Conservation (phyloP, 2,329 filamentous ascomycete species). For the Raffaelea arxii region DNA sequence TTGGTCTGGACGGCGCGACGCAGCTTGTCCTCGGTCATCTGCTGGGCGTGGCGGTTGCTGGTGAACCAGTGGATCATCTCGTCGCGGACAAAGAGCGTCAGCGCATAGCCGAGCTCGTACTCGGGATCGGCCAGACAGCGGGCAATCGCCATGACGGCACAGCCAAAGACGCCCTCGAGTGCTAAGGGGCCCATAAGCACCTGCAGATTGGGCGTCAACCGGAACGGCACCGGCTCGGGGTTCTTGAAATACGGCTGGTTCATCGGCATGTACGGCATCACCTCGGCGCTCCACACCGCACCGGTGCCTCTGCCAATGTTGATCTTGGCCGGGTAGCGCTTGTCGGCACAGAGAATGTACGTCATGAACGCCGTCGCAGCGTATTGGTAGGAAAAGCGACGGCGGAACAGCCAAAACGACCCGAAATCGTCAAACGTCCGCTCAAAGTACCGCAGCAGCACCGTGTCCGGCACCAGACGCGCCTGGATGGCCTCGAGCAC, state of each 20-base stretch:
- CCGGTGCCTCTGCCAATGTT: conserved; percentile 80
- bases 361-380: conserved; percentile 97
- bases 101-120: conserved; percentile 85
- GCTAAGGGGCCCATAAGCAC: conserved; percentile 92
- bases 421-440: conserved; percentile 77
- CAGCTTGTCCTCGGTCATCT: conserved; percentile 53
- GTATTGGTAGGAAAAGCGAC: conserved; percentile 93
- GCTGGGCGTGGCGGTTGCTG: conserved; percentile 54
- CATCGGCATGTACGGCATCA: conserved; percentile 81
- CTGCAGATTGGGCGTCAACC: conserved; percentile 91
- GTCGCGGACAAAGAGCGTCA: conserved; percentile 90
- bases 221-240: conserved; percentile 91
- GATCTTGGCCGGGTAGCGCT: conserved; percentile 91
- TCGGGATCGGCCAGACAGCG: conserved; percentile 85
- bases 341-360: conserved; percentile 95
- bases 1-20: conserved; percentile 59
- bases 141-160: conserved; percentile 91
- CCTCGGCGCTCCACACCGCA: conserved; percentile 92
- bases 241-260: conserved; percentile 88
- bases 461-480: conserved; percentile 76
- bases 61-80: conserved; percentile 98
- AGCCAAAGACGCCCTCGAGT: conserved; percentile 93
- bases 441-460: conserved; percentile 85
- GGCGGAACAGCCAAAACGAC: conserved; percentile 97
- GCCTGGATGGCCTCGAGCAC: conserved; percentile 93